These are phyloP conservation scores for Heimioporus retisporus DNA, from an alignment of 1,284 basidiomycete genomes.

Conservation along the genomic window DNA sequence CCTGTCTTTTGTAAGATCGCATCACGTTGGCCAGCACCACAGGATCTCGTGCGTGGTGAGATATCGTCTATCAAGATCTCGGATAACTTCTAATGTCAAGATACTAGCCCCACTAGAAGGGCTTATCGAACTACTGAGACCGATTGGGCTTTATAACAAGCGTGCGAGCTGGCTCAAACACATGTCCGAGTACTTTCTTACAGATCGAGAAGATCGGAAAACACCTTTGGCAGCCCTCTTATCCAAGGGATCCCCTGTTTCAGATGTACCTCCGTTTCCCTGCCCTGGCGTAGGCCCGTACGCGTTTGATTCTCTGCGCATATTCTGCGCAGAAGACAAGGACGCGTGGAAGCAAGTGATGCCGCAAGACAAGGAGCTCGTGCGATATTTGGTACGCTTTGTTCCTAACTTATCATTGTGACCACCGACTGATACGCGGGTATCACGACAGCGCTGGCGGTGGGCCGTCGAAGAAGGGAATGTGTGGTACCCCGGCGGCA, in stretches of 20 bases:
- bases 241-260: not conserved
- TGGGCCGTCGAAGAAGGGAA: conserved; percentile 64
- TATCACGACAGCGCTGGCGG: conserved; percentile 63
- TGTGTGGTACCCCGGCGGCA: conserved; percentile 56
- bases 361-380: conserved; percentile 71
- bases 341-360: conserved; percentile 67
- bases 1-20: conserved; percentile 62
- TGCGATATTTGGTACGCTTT: conserved; percentile 62
- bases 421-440: not conserved
- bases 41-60: conserved; percentile 60
- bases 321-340: conserved; percentile 58
- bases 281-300: conserved; percentile 70
- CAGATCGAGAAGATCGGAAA: conserved; percentile 47
- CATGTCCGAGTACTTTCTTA: conserved; percentile 57
- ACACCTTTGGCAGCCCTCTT: not conserved
- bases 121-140: conserved; percentile 54
- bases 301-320: conserved; percentile 74
- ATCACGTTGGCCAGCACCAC: conserved; percentile 62
- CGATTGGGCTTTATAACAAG: conserved; percentile 63
- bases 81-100: conserved; percentile 1
- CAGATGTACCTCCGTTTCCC: conserved; percentile 45
- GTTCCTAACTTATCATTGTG: not conserved
- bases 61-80: not conserved
- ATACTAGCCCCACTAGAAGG: conserved; percentile 41
- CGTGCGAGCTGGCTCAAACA: conserved; percentile 62